Evolutionary conservation across 164 flowering plant genomes (phyloP).

Genomic region (Sextonia rubra): DNA sequence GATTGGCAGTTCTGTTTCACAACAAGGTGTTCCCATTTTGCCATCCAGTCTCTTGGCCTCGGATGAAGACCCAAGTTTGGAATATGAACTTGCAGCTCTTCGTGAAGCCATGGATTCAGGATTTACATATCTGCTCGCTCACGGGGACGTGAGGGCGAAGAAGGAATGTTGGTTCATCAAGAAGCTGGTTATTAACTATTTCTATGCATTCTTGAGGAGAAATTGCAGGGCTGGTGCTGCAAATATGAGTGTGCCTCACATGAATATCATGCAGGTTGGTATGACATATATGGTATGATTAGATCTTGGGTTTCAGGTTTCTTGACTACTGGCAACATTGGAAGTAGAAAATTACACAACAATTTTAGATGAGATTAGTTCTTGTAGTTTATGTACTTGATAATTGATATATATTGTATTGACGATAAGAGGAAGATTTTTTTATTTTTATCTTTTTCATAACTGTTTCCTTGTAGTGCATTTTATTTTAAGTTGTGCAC

Average conservation of each 20-base stretch:
- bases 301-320: not conserved
- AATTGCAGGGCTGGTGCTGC: slow-evolving; percentile 93
- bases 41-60: slow-evolving; percentile 51
- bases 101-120: slow-evolving; percentile 87
- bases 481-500: too few species aligned
- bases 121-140: slow-evolving; percentile 77
- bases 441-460: too few species aligned
- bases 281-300: slow-evolving; percentile 92
- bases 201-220: slow-evolving; percentile 79
- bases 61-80: slow-evolving; percentile 75
- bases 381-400: too few species aligned
- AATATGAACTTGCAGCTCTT: slow-evolving; percentile 79
- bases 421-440: too few species aligned
- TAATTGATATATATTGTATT: too few species aligned
- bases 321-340: not conserved
- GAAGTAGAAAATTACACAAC: too few species aligned
- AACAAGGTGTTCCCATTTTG: slow-evolving; percentile 21
- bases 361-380: too few species aligned
- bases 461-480: too few species aligned
- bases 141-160: slow-evolving; percentile 88
- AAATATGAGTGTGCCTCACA: slow-evolving; percentile 81
- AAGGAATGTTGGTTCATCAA: slow-evolving; percentile 82
- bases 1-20: slow-evolving; percentile 29
- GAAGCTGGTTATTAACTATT: slow-evolving; percentile 82
- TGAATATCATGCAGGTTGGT: slow-evolving; percentile 74